Evolutionary conservation across 179 eudicot genomes (phyloP), one percentile per base, ranked within the genome.

Genomic region (Nepenthes alata): DNA sequence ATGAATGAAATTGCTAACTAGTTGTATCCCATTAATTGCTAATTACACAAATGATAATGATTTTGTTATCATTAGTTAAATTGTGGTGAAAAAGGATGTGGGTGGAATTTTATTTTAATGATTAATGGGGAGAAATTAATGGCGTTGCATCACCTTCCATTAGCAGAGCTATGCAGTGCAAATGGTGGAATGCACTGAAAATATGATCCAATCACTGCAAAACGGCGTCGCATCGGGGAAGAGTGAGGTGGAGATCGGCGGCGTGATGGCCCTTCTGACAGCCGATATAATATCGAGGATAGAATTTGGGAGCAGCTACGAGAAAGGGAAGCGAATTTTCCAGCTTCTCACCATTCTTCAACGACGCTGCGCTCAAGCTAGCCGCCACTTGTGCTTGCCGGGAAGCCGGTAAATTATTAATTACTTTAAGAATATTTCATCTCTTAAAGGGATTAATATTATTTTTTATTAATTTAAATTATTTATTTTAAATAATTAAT

Each of bases 281-380:
- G 97, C 96, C 0, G 96, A 91, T 53, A 88, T 91, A 6, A 91
- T 91, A n/a, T 88, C 97, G 1, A 59, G 87, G 62, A 79, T 93
- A 10, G 96, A 83, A 67, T 91, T 91, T 57, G 96, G 85, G 47
- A 75, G 70, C 38, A 84, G 79, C 59, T 84, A 75, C 54, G 94
- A 88, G 73, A 91, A 91, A 72, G 97, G 97, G 34, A 85, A 83
- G 68, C 81, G 75, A 41, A 88, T 88, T 14, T 88, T 88, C 49
- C 67, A 82, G 59, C 74, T 80, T 36, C 76, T 91, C 1, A 88
- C 79, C 0, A 66, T 71, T 51, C 58, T 91, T 10, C 97, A 91
- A 37, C 73, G 69, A 6, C 83, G 78, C 2, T 85, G 94, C 65
- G 97, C 97, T 35, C 89, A 82, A 82, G 81, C 97, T n/a, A 85